Evolutionary conservation across 768 basidiomycete species (phyloP).

Genomic region (Tricholoma terreum): DNA sequence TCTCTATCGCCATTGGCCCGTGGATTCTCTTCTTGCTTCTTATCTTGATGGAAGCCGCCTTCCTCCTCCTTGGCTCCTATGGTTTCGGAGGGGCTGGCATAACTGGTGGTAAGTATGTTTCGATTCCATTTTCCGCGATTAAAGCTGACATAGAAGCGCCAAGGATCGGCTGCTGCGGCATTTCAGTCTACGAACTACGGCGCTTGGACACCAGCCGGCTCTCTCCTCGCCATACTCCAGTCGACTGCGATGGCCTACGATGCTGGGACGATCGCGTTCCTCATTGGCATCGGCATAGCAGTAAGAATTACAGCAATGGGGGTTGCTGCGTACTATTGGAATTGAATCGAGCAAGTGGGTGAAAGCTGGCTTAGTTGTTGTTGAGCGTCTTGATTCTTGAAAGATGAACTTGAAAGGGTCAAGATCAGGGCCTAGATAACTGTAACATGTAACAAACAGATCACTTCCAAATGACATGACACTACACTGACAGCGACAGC

Average conservation of each 20-base stretch:
- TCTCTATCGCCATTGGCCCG: constrained; percentile 16
- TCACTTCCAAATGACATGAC: no score
- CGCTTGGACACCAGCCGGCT: constrained; percentile 20
- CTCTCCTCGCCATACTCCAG: constrained; percentile 21
- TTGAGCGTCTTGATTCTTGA: no score
- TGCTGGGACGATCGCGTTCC: constrained; percentile 53
- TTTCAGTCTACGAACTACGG: constrained; percentile 24
- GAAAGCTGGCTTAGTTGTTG: no score
- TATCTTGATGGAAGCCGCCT: constrained; percentile 15
- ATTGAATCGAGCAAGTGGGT: background rate
- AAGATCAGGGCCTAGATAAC: no score
- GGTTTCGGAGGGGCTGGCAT: constrained; percentile 18
- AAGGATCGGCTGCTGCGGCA: constrained; percentile 24
- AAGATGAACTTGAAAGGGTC: no score
- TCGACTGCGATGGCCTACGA: constrained; percentile 23
- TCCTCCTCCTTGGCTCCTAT: constrained; percentile 7
- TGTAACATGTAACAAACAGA: no score
- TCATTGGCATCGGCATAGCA: constrained; percentile 39
- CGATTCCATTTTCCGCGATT: background rate
- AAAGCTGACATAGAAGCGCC: background rate
- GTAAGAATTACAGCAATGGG: constrained; percentile 18
- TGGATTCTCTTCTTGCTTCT: constrained; percentile 23
- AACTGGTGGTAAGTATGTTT: constrained; percentile 17
- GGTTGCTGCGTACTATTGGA: constrained; percentile 15
- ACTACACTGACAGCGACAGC: no score